Percentiles rank a stretch among this genome's conserved stretches.
phyloP scores from a whole-genome alignment of 495 filamentous ascomycete genomes.

The Aspergillus cavernicola region DNA sequence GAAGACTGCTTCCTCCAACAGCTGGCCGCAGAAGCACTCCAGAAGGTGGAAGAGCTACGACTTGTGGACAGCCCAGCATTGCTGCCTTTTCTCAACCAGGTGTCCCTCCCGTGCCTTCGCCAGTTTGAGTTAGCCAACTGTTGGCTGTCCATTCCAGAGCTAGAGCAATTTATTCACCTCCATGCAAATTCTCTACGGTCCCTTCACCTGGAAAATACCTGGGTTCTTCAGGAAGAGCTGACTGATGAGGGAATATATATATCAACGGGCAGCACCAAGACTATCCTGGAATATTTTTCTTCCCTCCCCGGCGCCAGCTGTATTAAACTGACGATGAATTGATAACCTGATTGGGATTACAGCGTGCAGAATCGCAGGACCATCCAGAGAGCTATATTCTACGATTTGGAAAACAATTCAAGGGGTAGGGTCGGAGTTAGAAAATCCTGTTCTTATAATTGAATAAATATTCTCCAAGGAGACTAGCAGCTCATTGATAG shows the following conservation, averaged over 20 bases:
- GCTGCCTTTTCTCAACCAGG: background rate
- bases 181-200: background rate
- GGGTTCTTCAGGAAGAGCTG: constrained; percentile 1
- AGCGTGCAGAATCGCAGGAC: no score
- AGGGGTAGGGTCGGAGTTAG: no score
- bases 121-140: background rate
- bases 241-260: background rate
- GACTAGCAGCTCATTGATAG: no score
- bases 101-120: background rate
- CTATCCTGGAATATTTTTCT: background rate
- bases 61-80: background rate
- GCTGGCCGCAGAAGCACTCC: background rate
- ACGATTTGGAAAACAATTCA: no score
- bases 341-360: background rate
- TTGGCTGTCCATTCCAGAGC: background rate
- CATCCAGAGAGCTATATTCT: no score
- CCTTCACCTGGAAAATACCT: constrained; percentile 7
- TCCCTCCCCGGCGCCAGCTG: background rate
- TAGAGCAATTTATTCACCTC: background rate
- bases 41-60: background rate
- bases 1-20: background rate
- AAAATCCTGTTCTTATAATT: no score
- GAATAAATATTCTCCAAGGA: no score
- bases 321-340: background rate
- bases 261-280: background rate